These are phyloP conservation scores for Mytilinidion resinicola DNA, from an alignment of 495 filamentous ascomycete genomes.

Conservation along the genomic window DNA sequence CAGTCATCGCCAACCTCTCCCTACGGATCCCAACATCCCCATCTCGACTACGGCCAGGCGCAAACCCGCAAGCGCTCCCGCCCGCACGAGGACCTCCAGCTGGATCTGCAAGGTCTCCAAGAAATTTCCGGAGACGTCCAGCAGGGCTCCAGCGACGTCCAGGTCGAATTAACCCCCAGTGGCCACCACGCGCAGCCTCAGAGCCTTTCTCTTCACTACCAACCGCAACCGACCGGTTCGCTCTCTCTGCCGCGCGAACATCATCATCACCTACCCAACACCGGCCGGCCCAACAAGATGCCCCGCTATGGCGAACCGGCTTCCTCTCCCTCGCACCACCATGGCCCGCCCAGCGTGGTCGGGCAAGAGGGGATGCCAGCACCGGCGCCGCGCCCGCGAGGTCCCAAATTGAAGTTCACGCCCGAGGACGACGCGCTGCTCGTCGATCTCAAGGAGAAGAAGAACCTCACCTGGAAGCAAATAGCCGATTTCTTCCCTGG, in stretches of 20 bases:
- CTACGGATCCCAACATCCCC: constrained; percentile 12
- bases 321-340: constrained; percentile 22
- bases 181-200: constrained; percentile 33
- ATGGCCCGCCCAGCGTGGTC: constrained; percentile 62
- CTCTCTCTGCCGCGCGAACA: constrained; percentile 34
- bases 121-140: constrained; percentile 25
- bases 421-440: constrained; percentile 79
- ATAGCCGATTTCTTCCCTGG: constrained; percentile 93
- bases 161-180: constrained; percentile 32
- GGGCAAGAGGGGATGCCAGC: constrained; percentile 76
- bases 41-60: constrained; percentile 3
- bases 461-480: constrained; percentile 90
- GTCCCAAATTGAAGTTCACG: constrained; percentile 85
- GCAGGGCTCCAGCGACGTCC: constrained; percentile 22
- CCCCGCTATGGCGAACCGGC: constrained; percentile 37
- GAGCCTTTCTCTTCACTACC: constrained; percentile 10
- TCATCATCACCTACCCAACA: constrained; percentile 65
- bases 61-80: constrained; percentile 29
- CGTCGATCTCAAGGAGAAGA: constrained; percentile 85
- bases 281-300: constrained; percentile 48
- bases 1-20: constrained; percentile 20
- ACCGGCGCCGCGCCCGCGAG: constrained; percentile 67
- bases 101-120: constrained; percentile 19
- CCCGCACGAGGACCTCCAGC: constrained; percentile 26
- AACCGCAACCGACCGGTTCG: constrained; percentile 6